Conservation (phyloP, 306 rosid species). For the Amphicarpaea edgeworthii region DNA sequence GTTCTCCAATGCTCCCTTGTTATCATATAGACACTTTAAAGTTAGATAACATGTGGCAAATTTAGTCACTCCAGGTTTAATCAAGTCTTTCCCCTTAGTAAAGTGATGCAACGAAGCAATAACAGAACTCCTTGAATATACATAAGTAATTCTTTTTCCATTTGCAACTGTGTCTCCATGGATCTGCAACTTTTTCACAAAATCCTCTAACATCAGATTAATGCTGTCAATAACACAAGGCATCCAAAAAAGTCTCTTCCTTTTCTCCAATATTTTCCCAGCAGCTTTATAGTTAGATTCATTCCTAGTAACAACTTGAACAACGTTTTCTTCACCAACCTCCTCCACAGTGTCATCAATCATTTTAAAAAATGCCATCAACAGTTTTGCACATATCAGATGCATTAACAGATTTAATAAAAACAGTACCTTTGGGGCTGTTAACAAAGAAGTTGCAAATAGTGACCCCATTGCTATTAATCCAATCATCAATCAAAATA, state of each 20-base stretch:
- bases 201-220: conserved; percentile 5
- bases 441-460: not conserved
- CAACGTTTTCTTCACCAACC: not conserved
- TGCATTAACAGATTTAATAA: not conserved
- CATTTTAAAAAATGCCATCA: not conserved
- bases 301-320: conserved; percentile 2
- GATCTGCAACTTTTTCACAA: not conserved
- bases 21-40: not conserved
- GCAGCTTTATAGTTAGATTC: not conserved
- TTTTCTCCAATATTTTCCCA: not conserved
- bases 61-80: not conserved
- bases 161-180: not conserved
- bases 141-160: not conserved
- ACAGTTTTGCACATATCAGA: not conserved
- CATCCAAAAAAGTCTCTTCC: conserved; percentile 1
- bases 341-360: not conserved
- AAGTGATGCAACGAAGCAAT: not conserved
- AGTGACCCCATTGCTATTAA: not conserved
- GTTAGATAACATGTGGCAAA: not conserved
- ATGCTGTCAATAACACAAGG: conserved; percentile 3
- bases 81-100: not conserved
- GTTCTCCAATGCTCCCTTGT: not conserved
- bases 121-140: not conserved
- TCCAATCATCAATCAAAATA: conserved; percentile 1
- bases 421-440: not conserved